Evolutionary conservation across 2,329 filamentous ascomycete genomes (phyloP), one percentile per base, ranked within the genome.

Genomic region (Epichloe sibirici): DNA sequence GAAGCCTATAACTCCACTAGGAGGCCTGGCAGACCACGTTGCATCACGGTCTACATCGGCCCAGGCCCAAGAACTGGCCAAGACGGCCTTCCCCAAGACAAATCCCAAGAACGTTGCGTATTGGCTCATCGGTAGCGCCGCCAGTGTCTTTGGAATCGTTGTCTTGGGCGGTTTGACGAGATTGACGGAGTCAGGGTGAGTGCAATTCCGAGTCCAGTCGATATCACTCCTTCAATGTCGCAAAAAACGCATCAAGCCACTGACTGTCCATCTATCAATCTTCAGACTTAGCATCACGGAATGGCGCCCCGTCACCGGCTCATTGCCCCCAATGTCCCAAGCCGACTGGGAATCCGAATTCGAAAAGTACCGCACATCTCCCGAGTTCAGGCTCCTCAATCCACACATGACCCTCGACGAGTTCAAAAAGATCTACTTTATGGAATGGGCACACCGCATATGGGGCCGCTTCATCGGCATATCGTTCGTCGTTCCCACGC

Each of bases 371-470:
- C 85, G 86, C 58, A 81, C 86, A 44, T 95, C 90, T 21, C 93
- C 93, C 56, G 93, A 98, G 70, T 98, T 91, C 73, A 82, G 87
- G 64, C 79, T 90, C 56, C 78, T 98, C 60, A 98, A 98, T 72
- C 86, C 90, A 35, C 81, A 88, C 67, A 98, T 98, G 93, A 85
- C 80, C 35, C 76, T 98, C 53, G 79, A 83, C 54, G 93, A 98
- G 67, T 98, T 97, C 74, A 96, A 97, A 71, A 86, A 93, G 66
- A 98, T 98, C 59, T 98, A 97, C 78, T 98, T 86, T 69, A 97
- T 97, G 93, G 93, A 98, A 75, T 98, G 93, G 93, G 83, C 85
- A 44, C 93, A 98, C 69, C 82, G 93, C 34, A 77, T 96, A 52
- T 97, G 93, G 90, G 93, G 93, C 45, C 85, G 93, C 58, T 77